These are phyloP conservation scores for Teunomyces kruisii DNA, from an alignment of 805 yeast species.

Conservation along the genomic window DNA sequence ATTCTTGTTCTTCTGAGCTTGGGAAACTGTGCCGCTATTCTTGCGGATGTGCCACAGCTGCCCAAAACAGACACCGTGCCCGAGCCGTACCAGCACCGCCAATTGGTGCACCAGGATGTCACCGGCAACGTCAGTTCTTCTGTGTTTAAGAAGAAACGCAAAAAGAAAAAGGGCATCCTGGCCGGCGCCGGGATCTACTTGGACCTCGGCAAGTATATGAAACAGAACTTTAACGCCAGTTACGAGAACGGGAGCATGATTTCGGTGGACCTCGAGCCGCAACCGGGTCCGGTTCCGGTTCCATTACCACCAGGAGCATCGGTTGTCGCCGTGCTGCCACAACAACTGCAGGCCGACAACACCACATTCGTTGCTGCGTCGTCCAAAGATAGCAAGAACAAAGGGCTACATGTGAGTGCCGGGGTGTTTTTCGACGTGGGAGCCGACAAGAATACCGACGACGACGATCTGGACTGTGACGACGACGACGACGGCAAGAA, in stretches of 20 bases:
- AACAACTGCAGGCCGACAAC: background rate
- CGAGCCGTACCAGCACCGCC: background rate
- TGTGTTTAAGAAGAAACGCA: background rate
- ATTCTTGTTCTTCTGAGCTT: background rate
- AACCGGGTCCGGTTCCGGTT: too few species aligned
- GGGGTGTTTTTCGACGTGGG: slow-evolving; percentile 10
- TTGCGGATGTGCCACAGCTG: background rate
- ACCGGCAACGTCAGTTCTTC: background rate
- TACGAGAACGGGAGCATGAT: background rate
- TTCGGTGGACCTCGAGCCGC: background rate
- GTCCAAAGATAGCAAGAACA: background rate
- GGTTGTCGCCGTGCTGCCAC: too few species aligned
- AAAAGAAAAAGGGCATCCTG: background rate
- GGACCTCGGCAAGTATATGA: background rate
- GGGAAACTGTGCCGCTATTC: background rate
- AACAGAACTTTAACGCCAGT: background rate
- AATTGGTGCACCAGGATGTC: background rate
- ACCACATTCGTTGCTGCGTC: background rate
- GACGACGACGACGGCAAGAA: too few species aligned
- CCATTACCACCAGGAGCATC: too few species aligned
- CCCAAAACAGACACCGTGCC: too few species aligned
- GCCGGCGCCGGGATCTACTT: background rate
- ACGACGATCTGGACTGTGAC: background rate
- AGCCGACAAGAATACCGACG: background rate
- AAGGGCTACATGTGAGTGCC: slow-evolving; percentile 8